Evolutionary conservation across 345 rosid species (phyloP), one percentile per base, ranked within the genome.

Genomic region (Hypericum perforatum): DNA sequence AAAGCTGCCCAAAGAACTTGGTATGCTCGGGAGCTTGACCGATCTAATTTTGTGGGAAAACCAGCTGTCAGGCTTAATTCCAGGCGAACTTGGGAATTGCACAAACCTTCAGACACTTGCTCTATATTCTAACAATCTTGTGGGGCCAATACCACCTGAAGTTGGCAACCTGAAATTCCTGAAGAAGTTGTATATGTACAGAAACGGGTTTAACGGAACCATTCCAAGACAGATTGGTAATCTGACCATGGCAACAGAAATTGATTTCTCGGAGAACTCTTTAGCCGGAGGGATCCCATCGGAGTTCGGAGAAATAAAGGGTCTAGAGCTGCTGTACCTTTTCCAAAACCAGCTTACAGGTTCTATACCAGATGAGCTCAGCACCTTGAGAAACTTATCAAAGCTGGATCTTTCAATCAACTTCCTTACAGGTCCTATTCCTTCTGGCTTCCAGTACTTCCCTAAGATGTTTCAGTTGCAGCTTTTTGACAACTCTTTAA

Each of bases 361-460:
- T 63, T 55, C 58, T 42, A 84, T 87, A 56, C 96, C 94, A 37
- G 54, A 57, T 47, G 94, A 78, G 75, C 77, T 87, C 38, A 79
- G 84, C 38, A 68, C 57, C 66, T 65, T 87, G 72, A 63, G 56
- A 52, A 64, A 68, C 39, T 73, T 87, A 67, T 63, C 74, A 49
- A 80, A 75, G 48, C 73, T 87, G 45, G 96, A 87, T 71, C 78
- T 87, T 73, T 87, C 96, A 16, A 87, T 82, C 49, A 87, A 87
- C 63, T 49, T 52, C 56, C 75, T 87, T 63, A 78, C 68, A 0
- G 94, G 90, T 49, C 64, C 65, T 11, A 82, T 84, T 56, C 96
- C 96, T 7, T 37, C 10, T 15, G 84, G 70, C 53, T 75, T 87
- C 57, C 94, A 87, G 64, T 62, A 78, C 48, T 65, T 84, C 49